phyloP scores from a whole-genome alignment of 2,329 filamentous ascomycete genomes.

The Trichoderma sp. region DNA sequence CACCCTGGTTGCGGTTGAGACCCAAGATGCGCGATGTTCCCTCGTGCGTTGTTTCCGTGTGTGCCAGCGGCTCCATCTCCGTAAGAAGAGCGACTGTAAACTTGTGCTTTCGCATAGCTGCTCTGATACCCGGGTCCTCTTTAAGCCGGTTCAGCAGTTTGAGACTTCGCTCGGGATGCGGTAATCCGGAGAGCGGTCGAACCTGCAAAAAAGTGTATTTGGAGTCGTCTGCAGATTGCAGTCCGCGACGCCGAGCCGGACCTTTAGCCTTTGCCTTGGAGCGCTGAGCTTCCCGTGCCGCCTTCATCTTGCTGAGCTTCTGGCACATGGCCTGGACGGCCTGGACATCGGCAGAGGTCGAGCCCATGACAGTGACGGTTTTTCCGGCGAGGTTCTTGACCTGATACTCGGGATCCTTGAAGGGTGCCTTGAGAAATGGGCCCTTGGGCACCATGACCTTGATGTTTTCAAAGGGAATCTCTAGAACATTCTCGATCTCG shows the following conservation, averaged over 20 bases:
- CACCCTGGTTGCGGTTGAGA: conserved; percentile 80
- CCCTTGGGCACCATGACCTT: conserved; percentile 67
- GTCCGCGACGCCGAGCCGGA: conserved; percentile 17
- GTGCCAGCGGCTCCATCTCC: conserved; percentile 87
- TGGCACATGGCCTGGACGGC: conserved; percentile 52
- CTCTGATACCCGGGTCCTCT: conserved; percentile 80
- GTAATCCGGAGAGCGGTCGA: conserved; percentile 72
- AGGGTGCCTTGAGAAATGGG: conserved; percentile 63
- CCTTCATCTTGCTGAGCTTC: conserved; percentile 48
- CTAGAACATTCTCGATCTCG: conserved; percentile 54
- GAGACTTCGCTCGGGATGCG: conserved; percentile 68
- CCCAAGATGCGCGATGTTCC: conserved; percentile 74
- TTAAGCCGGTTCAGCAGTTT: conserved; percentile 72
- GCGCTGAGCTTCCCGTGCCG: conserved; percentile 36
- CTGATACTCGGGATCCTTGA: conserved; percentile 55
- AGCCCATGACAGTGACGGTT: conserved; percentile 65
- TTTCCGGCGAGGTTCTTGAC: conserved; percentile 51
- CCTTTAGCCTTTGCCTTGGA: conserved; percentile 31
- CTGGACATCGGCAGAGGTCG: conserved; percentile 57
- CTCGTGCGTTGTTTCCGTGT: conserved; percentile 72
- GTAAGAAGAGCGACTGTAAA: conserved; percentile 85
- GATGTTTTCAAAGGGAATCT: conserved; percentile 62
- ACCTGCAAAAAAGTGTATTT: conserved; percentile 81
- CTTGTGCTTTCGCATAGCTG: conserved; percentile 78
- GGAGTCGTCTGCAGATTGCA: conserved; percentile 47